Evolutionary conservation across 1,284 basidiomycete species (phyloP), one percentile per base, ranked within the genome.

Genomic region (Trametes polyzona): DNA sequence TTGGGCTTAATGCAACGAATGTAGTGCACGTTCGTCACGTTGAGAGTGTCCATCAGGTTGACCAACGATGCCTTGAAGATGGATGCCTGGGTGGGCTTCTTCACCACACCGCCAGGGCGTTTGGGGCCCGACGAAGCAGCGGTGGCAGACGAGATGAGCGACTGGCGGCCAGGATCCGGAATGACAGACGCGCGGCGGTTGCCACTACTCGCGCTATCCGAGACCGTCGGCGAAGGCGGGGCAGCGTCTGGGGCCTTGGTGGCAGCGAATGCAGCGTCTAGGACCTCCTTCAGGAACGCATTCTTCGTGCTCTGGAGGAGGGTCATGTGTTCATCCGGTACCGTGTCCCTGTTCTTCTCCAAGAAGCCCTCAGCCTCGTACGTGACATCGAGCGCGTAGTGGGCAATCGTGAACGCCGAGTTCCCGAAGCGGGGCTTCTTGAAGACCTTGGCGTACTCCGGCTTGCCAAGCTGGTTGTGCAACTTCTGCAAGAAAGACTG

Each of bases 1-100:
- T 99, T 99, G 1, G 97, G 97, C 74, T 99, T 99, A 81, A 99
- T 99, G 75, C 97, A 99, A 52, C 97, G 89, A 68, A 99, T 99
- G 72, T 99, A 99, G 73, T 99, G 97, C 1, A 98, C 97, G 68
- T 99, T 98, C 21, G 97, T 99, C 61, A 93, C 90, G 68, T 94
- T 92, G 65, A 99, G 90, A 0, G 97, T 99, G 47, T 96, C 93
- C 96, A 99, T 99, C 43, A 99, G 80, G 51, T 87, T 92, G 71
- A 94, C 91, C 44, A 99, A 78, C 0, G 96, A 98, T 4, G 90
- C 87, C 74, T 99, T 99, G 85, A 99, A 99, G 71, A 99, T 99
- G 6, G 94, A 96, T 21, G 97, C 97, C 58, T 99, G 89, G 0
- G 97, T 99, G 0, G 96, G 97, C 73, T 99, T 99, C 74, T 85